A percentile compares a stretch with the other conserved stretches of the same genome.
phyloP scores from a whole-genome alignment of 1,284 basidiomycete species.

The Moesziomyces globuligerus region DNA sequence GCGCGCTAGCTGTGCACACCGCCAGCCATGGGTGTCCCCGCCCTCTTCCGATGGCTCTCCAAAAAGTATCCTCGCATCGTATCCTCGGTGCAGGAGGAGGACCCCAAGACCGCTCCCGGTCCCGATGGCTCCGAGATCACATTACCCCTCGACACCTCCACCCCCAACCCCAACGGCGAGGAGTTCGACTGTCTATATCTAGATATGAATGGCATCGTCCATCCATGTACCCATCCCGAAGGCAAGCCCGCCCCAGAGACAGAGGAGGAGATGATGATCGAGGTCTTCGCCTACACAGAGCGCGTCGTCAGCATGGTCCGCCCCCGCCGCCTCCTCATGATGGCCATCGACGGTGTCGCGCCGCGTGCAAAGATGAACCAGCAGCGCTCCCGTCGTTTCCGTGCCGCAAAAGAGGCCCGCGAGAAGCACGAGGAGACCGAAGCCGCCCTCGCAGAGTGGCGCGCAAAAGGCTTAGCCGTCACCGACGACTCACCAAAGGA shows the following conservation, averaged over 20 bases:
- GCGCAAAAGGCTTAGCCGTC: slow-evolving; percentile 86
- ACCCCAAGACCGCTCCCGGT: slow-evolving; percentile 54
- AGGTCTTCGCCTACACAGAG: slow-evolving; percentile 96
- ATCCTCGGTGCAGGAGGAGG: slow-evolving; percentile 64
- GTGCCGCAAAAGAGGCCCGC: slow-evolving; percentile 91
- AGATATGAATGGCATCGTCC: slow-evolving; percentile 74
- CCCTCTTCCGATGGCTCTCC: slow-evolving; percentile 67
- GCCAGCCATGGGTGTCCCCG: slow-evolving; percentile 64
- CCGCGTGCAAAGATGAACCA: slow-evolving; percentile 99
- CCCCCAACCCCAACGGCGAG: slow-evolving; percentile 91
- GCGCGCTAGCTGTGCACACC: neutral
- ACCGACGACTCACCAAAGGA: slow-evolving; percentile 80
- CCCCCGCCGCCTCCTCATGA: slow-evolving; percentile 92
- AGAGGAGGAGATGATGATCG: slow-evolving; percentile 99
- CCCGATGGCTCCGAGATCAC: slow-evolving; percentile 75
- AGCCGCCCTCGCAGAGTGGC: slow-evolving; percentile 84
- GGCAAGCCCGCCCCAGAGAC: slow-evolving; percentile 90
- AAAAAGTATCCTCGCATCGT: slow-evolving; percentile 68
- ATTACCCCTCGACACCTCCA: slow-evolving; percentile 83
- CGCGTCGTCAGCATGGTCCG: slow-evolving; percentile 96
- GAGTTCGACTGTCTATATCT: slow-evolving; percentile 98
- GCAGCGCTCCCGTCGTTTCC: slow-evolving; percentile 93
- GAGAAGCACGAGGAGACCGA: slow-evolving; percentile 88
- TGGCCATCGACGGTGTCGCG: slow-evolving; percentile 99
- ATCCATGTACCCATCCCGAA: slow-evolving; percentile 98